These are phyloP conservation scores for Juncus inflexus DNA, from an alignment of 176 grass and related monocot genomes.

Conservation along the genomic window DNA sequence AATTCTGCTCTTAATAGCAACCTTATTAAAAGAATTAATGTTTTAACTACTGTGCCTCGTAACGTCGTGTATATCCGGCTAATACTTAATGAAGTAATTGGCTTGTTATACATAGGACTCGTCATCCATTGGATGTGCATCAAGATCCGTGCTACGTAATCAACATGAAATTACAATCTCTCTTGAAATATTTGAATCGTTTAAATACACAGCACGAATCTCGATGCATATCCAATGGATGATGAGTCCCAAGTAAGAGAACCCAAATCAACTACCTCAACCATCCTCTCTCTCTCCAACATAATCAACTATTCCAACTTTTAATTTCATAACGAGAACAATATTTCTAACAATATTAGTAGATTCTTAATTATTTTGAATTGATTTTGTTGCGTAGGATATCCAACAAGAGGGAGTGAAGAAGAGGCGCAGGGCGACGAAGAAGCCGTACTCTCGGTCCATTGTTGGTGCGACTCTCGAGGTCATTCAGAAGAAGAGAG, in stretches of 20 bases:
- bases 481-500: conserved; percentile 88
- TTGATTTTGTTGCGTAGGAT: conserved; percentile 33
- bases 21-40: no score
- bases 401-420: conserved; percentile 77
- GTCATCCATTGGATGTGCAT: no score
- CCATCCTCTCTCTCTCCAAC: background rate
- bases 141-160: no score
- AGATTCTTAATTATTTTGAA: no score
- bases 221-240: no score
- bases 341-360: no score
- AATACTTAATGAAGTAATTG: background rate
- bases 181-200: no score
- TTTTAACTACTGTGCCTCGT: no score
- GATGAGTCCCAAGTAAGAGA: background rate
- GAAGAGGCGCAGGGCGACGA: conserved; percentile 72
- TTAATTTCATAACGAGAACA: background rate
- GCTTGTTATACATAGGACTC: no score
- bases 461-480: conserved; percentile 87
- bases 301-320: background rate
- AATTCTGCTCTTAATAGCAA: no score
- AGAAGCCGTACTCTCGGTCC: conserved; percentile 88
- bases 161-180: background rate
- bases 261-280: background rate
- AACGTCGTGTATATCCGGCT: no score
- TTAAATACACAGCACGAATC: no score